Base-by-base conservation (phyloP, 495 filamentous ascomycete species). In the Trichoderma parareesei region DNA sequence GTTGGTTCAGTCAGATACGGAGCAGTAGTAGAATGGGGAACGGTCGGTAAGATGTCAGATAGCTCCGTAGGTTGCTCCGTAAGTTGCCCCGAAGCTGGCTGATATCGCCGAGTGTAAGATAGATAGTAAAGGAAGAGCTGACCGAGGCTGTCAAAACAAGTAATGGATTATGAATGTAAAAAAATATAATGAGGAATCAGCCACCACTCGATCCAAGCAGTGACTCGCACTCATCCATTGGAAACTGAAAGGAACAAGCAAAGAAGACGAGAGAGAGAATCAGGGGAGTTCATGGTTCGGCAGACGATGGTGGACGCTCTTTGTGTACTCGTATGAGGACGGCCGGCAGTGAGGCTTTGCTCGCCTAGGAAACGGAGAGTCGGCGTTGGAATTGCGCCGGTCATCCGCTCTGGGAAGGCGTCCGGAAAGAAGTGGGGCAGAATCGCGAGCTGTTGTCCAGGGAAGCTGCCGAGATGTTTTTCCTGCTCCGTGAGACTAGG, bases 311-410 rank as follows among this genome's bases (percentile, higher is more conserved):
- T 10, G 16, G n/a, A 40, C 27, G 27, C 27, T 27, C 27, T 27
- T 27, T 27, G 27, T 27, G 27, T 27, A 27, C 27, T 27, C 27
- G 27, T 27, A 0, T 27, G 33, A 11, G 27, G 57, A 41, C 40
- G 40, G 6, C 40, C 40, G 27, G 27, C 40, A 41, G 40, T 11
- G 40, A 41, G 35, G 13, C 43, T n/a, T 11, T 18, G 38, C 42
- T 27, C 38, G 38, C 38, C n/a, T 3, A 42, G 38, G 11, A 13
- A 48, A 33, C 44, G 46, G 44, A 64, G 42, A 11, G 4, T 43
- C 44, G 44, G 48, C 14, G 43, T 40, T 20, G 35, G 57, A 40
- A 64, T 64, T 55, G 42, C 41, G 20, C 49, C 49, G 62, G 33
- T 10, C 16, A 16, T 48, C 62, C 42, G 43, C 27, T 64, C 40